Conservation (phyloP, 2,329 filamentous ascomycete genomes). For the Sordariomycetes sp. region DNA sequence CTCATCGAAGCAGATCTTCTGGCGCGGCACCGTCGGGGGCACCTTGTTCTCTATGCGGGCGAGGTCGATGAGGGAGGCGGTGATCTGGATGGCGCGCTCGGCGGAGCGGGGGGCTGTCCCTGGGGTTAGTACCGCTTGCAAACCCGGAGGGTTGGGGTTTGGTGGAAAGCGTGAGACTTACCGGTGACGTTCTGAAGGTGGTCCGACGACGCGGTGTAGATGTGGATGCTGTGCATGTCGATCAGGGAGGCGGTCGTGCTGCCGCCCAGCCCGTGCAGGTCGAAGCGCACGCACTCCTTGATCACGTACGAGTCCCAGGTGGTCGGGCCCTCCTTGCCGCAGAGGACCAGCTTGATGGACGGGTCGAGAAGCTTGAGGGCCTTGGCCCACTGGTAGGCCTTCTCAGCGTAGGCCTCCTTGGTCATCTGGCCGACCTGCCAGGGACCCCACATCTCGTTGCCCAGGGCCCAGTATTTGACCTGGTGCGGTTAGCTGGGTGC, state of each 20-base stretch:
- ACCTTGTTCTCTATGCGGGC: constrained; percentile 60
- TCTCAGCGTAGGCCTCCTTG: constrained; percentile 58
- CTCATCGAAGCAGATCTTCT: constrained; percentile 72
- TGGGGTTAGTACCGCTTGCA: not conserved
- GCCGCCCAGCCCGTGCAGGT: constrained; percentile 20
- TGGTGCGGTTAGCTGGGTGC: constrained; percentile 5
- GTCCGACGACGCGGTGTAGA: constrained; percentile 55
- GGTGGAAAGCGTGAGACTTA: not conserved
- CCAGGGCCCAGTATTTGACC: constrained; percentile 78
- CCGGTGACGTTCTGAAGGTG: constrained; percentile 27
- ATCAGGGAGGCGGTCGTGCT: constrained; percentile 35
- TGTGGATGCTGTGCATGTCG: constrained; percentile 74
- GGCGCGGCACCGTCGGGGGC: constrained; percentile 45
- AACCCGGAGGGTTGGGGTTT: not conserved
- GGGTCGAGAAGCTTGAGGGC: constrained; percentile 63
- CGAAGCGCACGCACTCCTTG: constrained; percentile 49
- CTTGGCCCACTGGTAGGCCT: constrained; percentile 62
- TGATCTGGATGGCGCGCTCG: constrained; percentile 64
- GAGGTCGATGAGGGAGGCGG: constrained; percentile 59
- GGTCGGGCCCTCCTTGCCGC: constrained; percentile 58
- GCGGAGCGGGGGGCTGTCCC: constrained; percentile 49
- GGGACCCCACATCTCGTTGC: constrained; percentile 62
- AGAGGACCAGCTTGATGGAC: constrained; percentile 58
- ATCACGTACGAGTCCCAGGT: constrained; percentile 67
- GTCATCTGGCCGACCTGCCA: constrained; percentile 60